phyloP scores from a whole-genome alignment of 2,329 filamentous ascomycete species.

The Colletotrichum theobromicola region DNA sequence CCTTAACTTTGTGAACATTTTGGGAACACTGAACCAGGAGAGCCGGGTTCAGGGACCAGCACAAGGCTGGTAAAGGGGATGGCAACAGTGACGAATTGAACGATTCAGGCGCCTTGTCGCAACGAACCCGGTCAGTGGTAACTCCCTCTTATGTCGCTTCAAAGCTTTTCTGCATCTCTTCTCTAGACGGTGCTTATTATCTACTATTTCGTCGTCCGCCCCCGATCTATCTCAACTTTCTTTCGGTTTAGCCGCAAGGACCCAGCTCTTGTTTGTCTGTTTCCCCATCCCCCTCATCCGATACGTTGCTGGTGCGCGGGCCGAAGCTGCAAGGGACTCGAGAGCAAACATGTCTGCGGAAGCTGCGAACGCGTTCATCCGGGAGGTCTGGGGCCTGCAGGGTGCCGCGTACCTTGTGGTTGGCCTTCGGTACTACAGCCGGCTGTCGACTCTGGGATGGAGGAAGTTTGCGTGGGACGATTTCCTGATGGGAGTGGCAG shows the following conservation, averaged over 20 bases:
- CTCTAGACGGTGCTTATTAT: background rate
- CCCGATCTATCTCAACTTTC: background rate
- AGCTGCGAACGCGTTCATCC: constrained; percentile 9
- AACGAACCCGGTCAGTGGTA: background rate
- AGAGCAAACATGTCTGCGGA: constrained; percentile 3
- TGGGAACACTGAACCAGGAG: background rate
- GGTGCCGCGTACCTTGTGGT: constrained; percentile 15
- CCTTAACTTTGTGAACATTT: background rate
- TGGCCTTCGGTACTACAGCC: constrained; percentile 18
- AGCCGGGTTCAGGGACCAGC: background rate
- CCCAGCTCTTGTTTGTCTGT: background rate
- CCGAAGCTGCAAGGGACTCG: background rate
- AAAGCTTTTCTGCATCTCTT: background rate
- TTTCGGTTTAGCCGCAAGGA: background rate
- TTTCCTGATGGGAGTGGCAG: constrained; percentile 9
- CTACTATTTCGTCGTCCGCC: background rate
- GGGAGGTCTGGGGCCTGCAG: constrained; percentile 22
- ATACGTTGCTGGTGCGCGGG: background rate
- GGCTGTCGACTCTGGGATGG: background rate
- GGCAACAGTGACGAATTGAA: background rate
- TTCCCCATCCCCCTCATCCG: background rate
- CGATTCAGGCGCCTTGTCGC: background rate
- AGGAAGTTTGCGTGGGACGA: constrained; percentile 17
- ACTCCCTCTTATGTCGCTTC: background rate
- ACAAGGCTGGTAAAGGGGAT: background rate